Base-by-base conservation (phyloP, 1,139 yeast genomes). In the Saccharomycopsis crataegensis region DNA sequence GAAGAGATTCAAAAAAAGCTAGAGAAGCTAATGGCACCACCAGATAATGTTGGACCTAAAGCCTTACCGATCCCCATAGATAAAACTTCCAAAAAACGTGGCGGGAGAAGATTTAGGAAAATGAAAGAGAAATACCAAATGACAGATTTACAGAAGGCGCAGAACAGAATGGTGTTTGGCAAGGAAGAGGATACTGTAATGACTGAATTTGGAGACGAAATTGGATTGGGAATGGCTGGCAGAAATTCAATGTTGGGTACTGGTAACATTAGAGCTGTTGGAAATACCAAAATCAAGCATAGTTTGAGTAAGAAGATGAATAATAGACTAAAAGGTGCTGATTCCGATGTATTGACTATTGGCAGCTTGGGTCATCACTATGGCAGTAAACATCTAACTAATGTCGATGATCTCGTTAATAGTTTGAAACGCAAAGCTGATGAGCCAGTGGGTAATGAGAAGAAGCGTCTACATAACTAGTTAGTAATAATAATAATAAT, bases 11-110 rank as follows among this genome's bases (percentile, higher is more conserved):
- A 71, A 11, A 71, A 71, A 4, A 83, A 86, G 61, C 72, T 93
- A 7, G 89, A 83, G 52, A 88, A 88, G 63, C 68, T 89, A 40
- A 75, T 82, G 36, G 81, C 84, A 12, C 94, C 98, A 0, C 96
- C 98, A 0, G 87, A 83, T 37, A 76, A 76, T 33, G 71, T 75
- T 17, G 80, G 78, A 0, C 76, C 79, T 5, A 89, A 87, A 61
- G 96, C 98, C 0, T 70, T 93, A 48, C 94, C 97, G 0, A 75
- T 83, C 1, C 99, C 99, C 0, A 74, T 79, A 43, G 97, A 91
- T 56, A 77, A 75, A 55, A 80, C 83, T 49, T 82, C 93, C 5
- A 87, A 87, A 68, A 86, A 84, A 61, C 75, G 99, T 62, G 98
- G 96, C 1, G 99, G 99, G 0, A 73, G 82, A 59, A 72, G 91